Evolutionary conservation across 202 grass and related monocot species (phyloP), one percentile per base, ranked within the genome.

Genomic region (Panicum hallii): DNA sequence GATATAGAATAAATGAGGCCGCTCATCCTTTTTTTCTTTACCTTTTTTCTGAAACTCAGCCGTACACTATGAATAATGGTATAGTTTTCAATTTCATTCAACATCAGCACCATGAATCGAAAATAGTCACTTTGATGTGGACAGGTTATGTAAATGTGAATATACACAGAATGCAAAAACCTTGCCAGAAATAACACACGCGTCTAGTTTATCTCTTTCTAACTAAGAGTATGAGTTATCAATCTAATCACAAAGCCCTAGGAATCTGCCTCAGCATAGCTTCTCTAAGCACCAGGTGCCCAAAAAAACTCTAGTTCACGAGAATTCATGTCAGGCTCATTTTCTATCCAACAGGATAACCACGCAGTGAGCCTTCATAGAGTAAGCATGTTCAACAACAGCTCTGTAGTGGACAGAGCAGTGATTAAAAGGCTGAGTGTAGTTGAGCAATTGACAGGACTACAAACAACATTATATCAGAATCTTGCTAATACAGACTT

Each of bases 311-410:
- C 45, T 23, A 77, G 46, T 82, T 54, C 49, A 82, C 17, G 67
- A 67, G 5, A 74, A 22, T 38, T 26, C 58, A 47, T 28, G 16
- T 40, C 40, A 73, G 19, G 40, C 23, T 69, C 40, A 69, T 54
- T 63, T 46, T 16, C 63, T 67, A 79, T 85, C 36, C 68, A 61
- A 71, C 26, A 81, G 70, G 63, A 43, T 55, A 85, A 63, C 30
- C 36, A 62, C 48, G 19, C 32, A 4, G 54, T 20, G 15, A 45
- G 41, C 34, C 54, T 52, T 81, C 15, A 70, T 34, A 30, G 10
- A 77, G 9, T 45, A 85, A 46, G 52, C 36, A 19, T 69, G 42
- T 70, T 70, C 30, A 32, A 32, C 30, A 32, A 32, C 3, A 78
- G 11, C 63, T 46, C 8, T 74, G 22, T 62, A 40, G 9, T 12